Evolutionary conservation across 2,329 filamentous ascomycete species (phyloP).

Genomic region (Fusarium hostae): DNA sequence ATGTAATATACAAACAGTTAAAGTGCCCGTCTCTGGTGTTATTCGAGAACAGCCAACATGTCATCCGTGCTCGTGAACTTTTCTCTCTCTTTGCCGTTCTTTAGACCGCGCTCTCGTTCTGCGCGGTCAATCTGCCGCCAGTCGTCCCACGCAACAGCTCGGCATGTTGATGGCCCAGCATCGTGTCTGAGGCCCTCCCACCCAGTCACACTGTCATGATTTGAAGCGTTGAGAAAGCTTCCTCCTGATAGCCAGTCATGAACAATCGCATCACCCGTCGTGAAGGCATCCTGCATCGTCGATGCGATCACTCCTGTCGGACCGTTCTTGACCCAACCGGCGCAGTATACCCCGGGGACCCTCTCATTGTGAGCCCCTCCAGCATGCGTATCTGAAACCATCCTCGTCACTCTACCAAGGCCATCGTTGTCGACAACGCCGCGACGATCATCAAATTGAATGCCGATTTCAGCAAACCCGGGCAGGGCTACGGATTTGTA

Average conservation of each 20-base stretch:
- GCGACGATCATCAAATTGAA: slow-evolving; percentile 78
- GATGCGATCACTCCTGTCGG: slow-evolving; percentile 96
- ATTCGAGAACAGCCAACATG: slow-evolving; percentile 66
- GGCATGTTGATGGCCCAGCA: slow-evolving; percentile 62
- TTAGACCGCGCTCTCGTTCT: slow-evolving; percentile 74
- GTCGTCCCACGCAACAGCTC: slow-evolving; percentile 81
- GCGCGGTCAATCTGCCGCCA: slow-evolving; percentile 86
- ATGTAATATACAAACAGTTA: slow-evolving; percentile 45
- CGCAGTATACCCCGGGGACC: slow-evolving; percentile 83
- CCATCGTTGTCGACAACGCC: slow-evolving; percentile 88
- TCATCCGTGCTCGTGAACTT: slow-evolving; percentile 69
- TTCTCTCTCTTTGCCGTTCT: slow-evolving; percentile 80
- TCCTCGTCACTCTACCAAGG: slow-evolving; percentile 73
- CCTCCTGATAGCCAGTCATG: slow-evolving; percentile 73
- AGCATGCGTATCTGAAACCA: slow-evolving; percentile 42
- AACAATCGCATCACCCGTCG: slow-evolving; percentile 84
- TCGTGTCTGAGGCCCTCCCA: slow-evolving; percentile 81
- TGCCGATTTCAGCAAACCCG: slow-evolving; percentile 77
- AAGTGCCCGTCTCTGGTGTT: slow-evolving; percentile 36
- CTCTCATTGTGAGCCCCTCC: slow-evolving; percentile 53
- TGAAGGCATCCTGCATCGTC: slow-evolving; percentile 95
- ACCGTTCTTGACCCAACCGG: slow-evolving; percentile 95
- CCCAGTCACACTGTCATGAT: slow-evolving; percentile 55
- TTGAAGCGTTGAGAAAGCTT: slow-evolving; percentile 51
- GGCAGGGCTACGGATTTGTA: slow-evolving; percentile 85